Conservation (phyloP, 2,329 filamentous ascomycete genomes). For the Aspergillus flavus region DNA sequence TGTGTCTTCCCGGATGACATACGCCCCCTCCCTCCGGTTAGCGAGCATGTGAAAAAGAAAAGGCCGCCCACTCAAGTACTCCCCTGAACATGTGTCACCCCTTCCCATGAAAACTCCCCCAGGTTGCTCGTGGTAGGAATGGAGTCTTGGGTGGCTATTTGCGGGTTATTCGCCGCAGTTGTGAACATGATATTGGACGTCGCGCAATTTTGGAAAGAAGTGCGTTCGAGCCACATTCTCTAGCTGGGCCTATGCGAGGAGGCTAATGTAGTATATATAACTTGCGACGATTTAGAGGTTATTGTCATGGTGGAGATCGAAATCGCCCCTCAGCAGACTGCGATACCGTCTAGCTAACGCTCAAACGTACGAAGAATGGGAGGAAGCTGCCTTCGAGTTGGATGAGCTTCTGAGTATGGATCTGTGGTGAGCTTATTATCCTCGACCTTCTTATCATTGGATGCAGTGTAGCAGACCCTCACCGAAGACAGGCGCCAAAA, state of each 20-base stretch:
- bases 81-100: conserved; percentile 10
- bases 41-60: conserved; percentile 23
- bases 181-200: conserved; percentile 65
- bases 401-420: conserved; percentile 80
- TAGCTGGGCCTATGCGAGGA: neutral
- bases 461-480: neutral
- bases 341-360: conserved; percentile 67
- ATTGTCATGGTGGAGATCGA: conserved; percentile 66
- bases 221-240: conserved; percentile 35
- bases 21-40: neutral
- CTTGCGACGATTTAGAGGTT: conserved; percentile 58
- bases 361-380: conserved; percentile 80
- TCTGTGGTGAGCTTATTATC: conserved; percentile 62
- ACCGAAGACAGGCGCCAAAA: conserved; percentile 70
- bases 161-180: conserved; percentile 40
- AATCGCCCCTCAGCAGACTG: conserved; percentile 66
- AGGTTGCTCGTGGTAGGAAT: conserved; percentile 17
- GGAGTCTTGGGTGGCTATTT: conserved; percentile 28
- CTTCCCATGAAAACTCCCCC: neutral
- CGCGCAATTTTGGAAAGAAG: conserved; percentile 63
- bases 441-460: too few relatives aligned
- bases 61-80: neutral
- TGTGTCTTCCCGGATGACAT: neutral
- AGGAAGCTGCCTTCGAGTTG: conserved; percentile 78
- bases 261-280: neutral